phyloP scores from a whole-genome alignment of 148 eudicot genomes.

The Amaranthus palmeri region DNA sequence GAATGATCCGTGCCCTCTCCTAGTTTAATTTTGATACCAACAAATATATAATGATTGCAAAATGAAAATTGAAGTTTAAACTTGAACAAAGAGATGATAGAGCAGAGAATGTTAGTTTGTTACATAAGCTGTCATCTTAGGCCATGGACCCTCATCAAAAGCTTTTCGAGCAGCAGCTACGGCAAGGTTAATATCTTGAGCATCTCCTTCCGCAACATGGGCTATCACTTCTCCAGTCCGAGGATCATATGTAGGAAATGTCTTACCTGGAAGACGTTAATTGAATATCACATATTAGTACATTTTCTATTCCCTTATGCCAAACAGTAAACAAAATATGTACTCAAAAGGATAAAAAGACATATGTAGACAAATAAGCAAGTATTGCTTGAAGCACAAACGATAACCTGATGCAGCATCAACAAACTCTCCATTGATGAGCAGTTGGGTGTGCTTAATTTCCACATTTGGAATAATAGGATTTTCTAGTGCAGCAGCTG shows the following conservation, averaged over 20 bases:
- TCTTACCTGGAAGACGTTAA: slow-evolving; percentile 54
- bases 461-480: slow-evolving; percentile 67
- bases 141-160: slow-evolving; percentile 98
- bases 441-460: slow-evolving; percentile 67
- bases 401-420: slow-evolving; percentile 84
- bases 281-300: neutral
- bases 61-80: neutral
- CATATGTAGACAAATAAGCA: neutral
- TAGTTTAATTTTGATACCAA: slow-evolving; percentile 8
- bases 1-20: slow-evolving; percentile 52
- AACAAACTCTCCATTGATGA: slow-evolving; percentile 90
- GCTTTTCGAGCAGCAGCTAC: slow-evolving; percentile 95
- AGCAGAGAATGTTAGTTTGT: slow-evolving; percentile 21
- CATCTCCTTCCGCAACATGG: slow-evolving; percentile 74
- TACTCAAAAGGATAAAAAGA: neutral
- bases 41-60: neutral
- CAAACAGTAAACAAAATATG: too few species aligned
- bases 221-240: slow-evolving; percentile 85
- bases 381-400: neutral
- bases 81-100: neutral
- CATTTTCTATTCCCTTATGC: too few species aligned
- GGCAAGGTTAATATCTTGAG: slow-evolving; percentile 81
- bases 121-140: slow-evolving; percentile 93
- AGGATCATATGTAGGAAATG: slow-evolving; percentile 84
- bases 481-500: slow-evolving; percentile 65